Percentiles rank a stretch among this genome's conserved stretches.
These are phyloP conservation scores for Plasmodium vinckei DNA, from an alignment of 169 alveolate genomes.

Conservation along the genomic window DNA sequence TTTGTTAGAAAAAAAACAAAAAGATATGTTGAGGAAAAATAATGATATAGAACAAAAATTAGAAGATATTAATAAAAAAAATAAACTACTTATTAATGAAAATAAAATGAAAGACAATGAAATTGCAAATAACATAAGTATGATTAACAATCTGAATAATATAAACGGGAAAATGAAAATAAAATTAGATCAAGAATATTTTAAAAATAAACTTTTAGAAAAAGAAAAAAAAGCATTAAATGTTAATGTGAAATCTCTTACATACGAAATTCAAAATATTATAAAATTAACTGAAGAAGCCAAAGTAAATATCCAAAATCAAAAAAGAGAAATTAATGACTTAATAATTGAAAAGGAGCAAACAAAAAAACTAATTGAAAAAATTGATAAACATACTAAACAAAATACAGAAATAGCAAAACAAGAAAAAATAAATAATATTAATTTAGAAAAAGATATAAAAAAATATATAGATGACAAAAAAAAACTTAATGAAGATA, in stretches of 20 bases:
- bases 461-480: conserved; percentile 61
- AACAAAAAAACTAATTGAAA: conserved; percentile 66
- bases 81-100: conserved; percentile 44
- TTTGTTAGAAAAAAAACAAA: conserved; percentile 67
- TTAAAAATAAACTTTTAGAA: conserved; percentile 42
- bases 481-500: conserved; percentile 68
- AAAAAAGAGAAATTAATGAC: conserved; percentile 61
- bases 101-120: conserved; percentile 39
- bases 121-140: conserved; percentile 14
- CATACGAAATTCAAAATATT: conserved; percentile 59
- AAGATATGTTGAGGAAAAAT: conserved; percentile 47
- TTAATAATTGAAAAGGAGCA: conserved; percentile 69
- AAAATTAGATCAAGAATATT: conserved; percentile 69
- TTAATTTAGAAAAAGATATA: conserved; percentile 50
- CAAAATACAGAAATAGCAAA: conserved; percentile 55
- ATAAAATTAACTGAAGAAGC: conserved; percentile 52
- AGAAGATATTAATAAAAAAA: conserved; percentile 48
- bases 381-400: conserved; percentile 55
- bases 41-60: conserved; percentile 39
- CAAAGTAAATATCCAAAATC: conserved; percentile 31
- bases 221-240: conserved; percentile 57
- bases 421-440: conserved; percentile 44
- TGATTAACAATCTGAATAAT: conserved; percentile 33
- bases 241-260: conserved; percentile 61
- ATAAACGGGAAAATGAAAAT: conserved; percentile 44